Conservation (phyloP, 2,329 filamentous ascomycete genomes). For the Aspergillus pseudonomiae region DNA sequence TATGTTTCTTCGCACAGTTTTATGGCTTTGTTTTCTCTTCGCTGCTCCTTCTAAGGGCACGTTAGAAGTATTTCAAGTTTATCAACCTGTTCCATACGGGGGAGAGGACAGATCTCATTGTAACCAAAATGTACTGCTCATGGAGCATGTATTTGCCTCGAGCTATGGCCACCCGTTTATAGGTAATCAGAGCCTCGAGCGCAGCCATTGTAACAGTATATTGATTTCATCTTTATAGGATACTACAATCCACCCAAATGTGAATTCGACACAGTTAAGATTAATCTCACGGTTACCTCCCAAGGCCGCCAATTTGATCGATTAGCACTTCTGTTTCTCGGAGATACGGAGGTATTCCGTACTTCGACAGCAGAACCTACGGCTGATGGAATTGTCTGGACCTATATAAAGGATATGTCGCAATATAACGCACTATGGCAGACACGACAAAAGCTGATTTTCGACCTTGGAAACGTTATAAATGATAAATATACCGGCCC, state of each 20-base stretch:
- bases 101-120: slow-evolving; percentile 16
- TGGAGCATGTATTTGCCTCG: slow-evolving; percentile 70
- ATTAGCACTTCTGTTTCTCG: slow-evolving; percentile 73
- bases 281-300: slow-evolving; percentile 76
- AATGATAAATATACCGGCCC: slow-evolving; percentile 71
- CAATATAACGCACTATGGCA: slow-evolving; percentile 71
- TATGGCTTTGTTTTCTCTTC: background rate
- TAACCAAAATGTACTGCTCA: slow-evolving; percentile 56
- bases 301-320: slow-evolving; percentile 76
- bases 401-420: slow-evolving; percentile 78
- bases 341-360: slow-evolving; percentile 78
- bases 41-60: background rate
- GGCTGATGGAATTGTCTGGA: slow-evolving; percentile 70
- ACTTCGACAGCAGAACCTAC: slow-evolving; percentile 83
- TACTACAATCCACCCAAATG: slow-evolving; percentile 43
- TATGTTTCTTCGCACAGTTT: background rate
- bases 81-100: background rate
- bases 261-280: slow-evolving; percentile 71
- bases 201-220: background rate
- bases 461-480: slow-evolving; percentile 76
- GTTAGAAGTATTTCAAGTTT: background rate
- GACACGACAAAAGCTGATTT: slow-evolving; percentile 71
- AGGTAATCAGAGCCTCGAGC: slow-evolving; percentile 53
- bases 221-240: background rate
- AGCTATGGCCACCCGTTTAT: slow-evolving; percentile 77